Evolutionary conservation across 768 basidiomycete genomes (phyloP).

Genomic region (Hygrophorus pudorinus): DNA sequence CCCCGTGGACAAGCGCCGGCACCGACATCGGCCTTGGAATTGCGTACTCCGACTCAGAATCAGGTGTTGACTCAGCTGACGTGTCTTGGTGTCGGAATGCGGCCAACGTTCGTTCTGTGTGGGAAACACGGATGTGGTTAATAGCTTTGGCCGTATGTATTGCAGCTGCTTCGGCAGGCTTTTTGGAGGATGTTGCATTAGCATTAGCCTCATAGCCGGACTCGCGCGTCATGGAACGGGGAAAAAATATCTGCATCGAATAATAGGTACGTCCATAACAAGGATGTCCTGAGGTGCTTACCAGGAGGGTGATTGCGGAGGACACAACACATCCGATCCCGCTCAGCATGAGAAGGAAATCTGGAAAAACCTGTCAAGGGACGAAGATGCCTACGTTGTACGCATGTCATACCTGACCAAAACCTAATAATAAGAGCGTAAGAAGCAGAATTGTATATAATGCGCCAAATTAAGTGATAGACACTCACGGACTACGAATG

Average conservation of each 20-base stretch:
- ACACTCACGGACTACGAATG: constrained; percentile 45
- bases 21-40: too few species aligned
- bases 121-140: background rate
- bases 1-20: too few species aligned
- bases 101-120: too few species aligned
- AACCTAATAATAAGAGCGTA: constrained; percentile 30
- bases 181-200: background rate
- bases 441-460: background rate
- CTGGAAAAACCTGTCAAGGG: constrained; percentile 24
- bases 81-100: background rate
- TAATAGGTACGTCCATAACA: background rate
- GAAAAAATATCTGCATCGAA: constrained; percentile 60
- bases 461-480: constrained; percentile 1
- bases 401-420: constrained; percentile 38
- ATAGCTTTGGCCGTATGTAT: too few species aligned
- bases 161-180: background rate
- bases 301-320: constrained; percentile 71
- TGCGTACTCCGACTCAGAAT: too few species aligned
- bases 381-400: background rate
- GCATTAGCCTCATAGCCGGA: constrained; percentile 20
- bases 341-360: constrained; percentile 62
- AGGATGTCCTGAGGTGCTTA: constrained; percentile 23
- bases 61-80: too few species aligned
- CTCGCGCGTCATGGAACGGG: constrained; percentile 57
- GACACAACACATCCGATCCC: constrained; percentile 73